These are phyloP conservation scores for Sambucus nigra DNA, from an alignment of 129 eudicot species.

Conservation along the genomic window DNA sequence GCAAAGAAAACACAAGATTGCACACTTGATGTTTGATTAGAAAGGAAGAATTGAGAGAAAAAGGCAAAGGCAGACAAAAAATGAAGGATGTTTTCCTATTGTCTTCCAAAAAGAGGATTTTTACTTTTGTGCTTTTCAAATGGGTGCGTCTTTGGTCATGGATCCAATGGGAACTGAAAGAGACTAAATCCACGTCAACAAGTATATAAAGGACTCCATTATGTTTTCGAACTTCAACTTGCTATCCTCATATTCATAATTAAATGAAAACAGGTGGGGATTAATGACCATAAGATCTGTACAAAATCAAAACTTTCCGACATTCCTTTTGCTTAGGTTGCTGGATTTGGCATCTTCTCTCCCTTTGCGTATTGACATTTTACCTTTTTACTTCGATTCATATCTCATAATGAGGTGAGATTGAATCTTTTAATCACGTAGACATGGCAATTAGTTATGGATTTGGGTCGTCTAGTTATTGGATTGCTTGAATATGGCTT, in stretches of 20 bases:
- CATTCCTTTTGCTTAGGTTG: background rate
- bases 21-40: background rate
- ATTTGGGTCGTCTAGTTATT: no score
- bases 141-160: background rate
- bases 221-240: background rate
- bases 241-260: background rate
- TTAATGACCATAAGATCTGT: background rate
- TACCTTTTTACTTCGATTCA: background rate
- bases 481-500: no score
- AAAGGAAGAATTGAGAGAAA: background rate
- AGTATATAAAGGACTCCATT: no score
- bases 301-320: background rate
- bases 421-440: no score
- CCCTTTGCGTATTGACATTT: background rate
- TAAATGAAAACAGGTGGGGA: background rate
- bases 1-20: background rate
- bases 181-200: background rate
- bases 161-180: constrained; percentile 4
- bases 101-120: background rate
- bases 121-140: background rate
- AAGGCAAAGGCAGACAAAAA: background rate
- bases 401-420: no score
- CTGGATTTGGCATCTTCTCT: background rate
- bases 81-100: background rate
- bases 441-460: no score